Evolutionary conservation across 495 filamentous ascomycete species (phyloP), one percentile per base, ranked within the genome.

Genomic region (Aspergillus panamensis): DNA sequence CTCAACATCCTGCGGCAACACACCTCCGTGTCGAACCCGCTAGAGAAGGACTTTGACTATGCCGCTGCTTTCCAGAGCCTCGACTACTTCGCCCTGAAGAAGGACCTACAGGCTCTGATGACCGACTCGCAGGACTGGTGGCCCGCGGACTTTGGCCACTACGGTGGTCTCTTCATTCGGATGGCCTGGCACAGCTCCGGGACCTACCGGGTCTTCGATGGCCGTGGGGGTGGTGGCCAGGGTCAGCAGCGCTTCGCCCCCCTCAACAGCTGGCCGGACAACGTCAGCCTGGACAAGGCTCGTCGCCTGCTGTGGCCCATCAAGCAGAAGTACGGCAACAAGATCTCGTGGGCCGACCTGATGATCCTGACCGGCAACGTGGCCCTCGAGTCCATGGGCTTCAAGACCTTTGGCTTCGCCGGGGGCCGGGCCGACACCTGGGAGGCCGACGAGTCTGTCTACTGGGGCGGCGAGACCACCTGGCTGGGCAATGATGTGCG

Each of bases 181-280:
- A 86, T 89, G 84, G 86, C 87, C 48, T 90, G 87, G 87, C 87
- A 90, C 77, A 84, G 83, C 62, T 81, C 86, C 25, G 87, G 87
- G 48, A 89, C 86, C 48, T 90, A 90, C 73, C 84, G 87, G 59
- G 80, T 87, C 68, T 78, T 77, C 40, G 87, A 90, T 63, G 87
- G 87, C 49, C 85, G 87, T 59, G 87, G 87, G 53, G 87, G 87
- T 61, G 86, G 84, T 63, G 86, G 86, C 42, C 73, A 82, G 63
- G 87, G 84, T 25, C 85, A 88, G 72, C 87, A 90, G 72, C 83
- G 87, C 32, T 89, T 90, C 61, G 86, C 87, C 14, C 87, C 87
- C 10, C 81, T 90, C 64, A 90, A 90, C 84, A 86, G 82, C 76
- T 90, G 87, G 87, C 87, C 87, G 55, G 87, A 90, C 74, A 90